A percentile compares a stretch with the other conserved stretches of the same genome.
Evolutionary conservation across 257 asterid genomes (phyloP).

Genomic region (Thymus mandschuricus): DNA sequence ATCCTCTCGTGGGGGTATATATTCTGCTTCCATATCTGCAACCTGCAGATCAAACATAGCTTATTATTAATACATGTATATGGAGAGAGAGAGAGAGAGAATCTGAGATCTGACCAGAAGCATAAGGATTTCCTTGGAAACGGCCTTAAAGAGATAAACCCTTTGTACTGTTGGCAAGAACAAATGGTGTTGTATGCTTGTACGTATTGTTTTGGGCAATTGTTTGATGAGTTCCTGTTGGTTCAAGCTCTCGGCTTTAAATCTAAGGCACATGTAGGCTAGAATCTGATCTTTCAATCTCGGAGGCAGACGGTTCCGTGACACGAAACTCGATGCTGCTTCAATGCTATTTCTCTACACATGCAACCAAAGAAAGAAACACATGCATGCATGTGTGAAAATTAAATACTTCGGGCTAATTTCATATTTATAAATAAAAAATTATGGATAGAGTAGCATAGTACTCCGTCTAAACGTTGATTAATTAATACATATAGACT

Average conservation of each 20-base stretch:
- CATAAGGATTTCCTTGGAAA: constrained; percentile 64
- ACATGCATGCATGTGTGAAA: background rate
- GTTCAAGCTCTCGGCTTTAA: constrained; percentile 89
- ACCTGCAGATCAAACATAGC: no score
- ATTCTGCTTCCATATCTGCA: constrained; percentile 85
- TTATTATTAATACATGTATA: no score
- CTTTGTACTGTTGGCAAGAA: constrained; percentile 75
- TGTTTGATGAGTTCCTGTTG: constrained; percentile 87
- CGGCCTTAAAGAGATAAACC: constrained; percentile 79
- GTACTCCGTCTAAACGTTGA: no score
- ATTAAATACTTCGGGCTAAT: no score
- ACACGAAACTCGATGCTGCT: constrained; percentile 82
- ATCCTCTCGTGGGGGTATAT: constrained; percentile 91
- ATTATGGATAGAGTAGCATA: no score
- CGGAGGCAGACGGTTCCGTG: constrained; percentile 71
- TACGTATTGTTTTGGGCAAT: constrained; percentile 76
- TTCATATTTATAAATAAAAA: no score
- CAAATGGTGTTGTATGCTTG: constrained; percentile 70
- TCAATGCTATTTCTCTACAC: constrained; percentile 79
- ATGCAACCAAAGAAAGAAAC: no score
- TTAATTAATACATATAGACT: no score
- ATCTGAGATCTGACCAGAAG: constrained; percentile 61
- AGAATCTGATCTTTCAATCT: constrained; percentile 81
- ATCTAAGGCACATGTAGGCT: constrained; percentile 85
- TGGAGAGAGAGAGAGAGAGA: no score